phyloP scores from a whole-genome alignment of 441 rosid species.

The Adansonia grandidieri region DNA sequence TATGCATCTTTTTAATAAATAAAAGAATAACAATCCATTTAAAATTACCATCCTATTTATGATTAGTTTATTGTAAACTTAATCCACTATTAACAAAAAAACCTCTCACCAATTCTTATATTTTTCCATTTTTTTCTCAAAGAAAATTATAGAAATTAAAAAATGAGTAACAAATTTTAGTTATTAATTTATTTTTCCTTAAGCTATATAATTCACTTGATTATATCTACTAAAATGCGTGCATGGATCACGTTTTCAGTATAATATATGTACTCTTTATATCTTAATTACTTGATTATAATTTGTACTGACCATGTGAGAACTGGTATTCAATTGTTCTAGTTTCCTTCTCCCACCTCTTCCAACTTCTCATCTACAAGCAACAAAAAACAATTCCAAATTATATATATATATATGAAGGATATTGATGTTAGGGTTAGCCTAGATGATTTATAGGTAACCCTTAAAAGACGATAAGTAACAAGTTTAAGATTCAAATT shows the following conservation, averaged over 20 bases:
- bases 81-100: not conserved
- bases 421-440: no score
- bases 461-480: no score
- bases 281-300: not conserved
- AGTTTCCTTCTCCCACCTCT: conserved; percentile 67
- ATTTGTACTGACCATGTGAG: conserved; percentile 48
- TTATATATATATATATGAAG: not conserved
- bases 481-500: no score
- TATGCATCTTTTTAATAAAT: not conserved
- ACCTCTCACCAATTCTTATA: not conserved
- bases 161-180: no score
- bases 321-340: conserved; percentile 63
- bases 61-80: not conserved
- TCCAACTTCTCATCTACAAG: conserved; percentile 64
- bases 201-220: no score
- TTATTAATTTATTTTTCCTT: no score
- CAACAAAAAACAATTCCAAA: not conserved
- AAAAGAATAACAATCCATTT: not conserved
- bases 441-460: no score
- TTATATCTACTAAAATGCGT: not conserved
- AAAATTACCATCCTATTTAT: not conserved
- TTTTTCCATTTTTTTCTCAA: not conserved
- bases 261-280: not conserved
- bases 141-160: not conserved
- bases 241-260: not conserved